Evolutionary conservation across 768 basidiomycete species (phyloP).

Genomic region (Mycena capillaripes): DNA sequence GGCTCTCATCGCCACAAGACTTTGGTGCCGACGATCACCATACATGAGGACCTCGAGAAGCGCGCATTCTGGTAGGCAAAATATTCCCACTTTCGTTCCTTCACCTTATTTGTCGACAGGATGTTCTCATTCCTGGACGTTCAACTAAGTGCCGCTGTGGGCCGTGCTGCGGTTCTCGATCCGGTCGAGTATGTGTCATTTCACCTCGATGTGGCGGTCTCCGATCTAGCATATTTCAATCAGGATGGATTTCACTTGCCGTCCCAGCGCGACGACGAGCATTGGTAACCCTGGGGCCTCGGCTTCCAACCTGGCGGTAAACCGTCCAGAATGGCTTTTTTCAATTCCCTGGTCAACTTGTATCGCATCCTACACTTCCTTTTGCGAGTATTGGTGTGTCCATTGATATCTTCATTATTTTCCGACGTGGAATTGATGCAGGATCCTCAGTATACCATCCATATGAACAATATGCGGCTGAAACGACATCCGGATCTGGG

Average conservation of each 20-base stretch:
- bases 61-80: conserved; percentile 9
- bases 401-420: background rate
- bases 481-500: background rate
- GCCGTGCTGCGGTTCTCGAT: background rate
- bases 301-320: background rate
- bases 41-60: conserved; percentile 11
- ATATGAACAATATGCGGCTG: background rate
- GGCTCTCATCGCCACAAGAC: background rate
- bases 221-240: background rate
- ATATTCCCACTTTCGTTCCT: too few species aligned
- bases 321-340: background rate
- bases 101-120: background rate
- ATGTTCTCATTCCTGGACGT: background rate
- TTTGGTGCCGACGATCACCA: background rate
- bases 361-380: background rate
- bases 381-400: background rate
- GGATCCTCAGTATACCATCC: background rate
- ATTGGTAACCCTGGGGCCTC: background rate
- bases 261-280: background rate
- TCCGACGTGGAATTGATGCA: too few species aligned
- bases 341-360: background rate
- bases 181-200: background rate
- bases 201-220: too few species aligned
- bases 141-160: background rate
- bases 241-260: background rate